Conservation (phyloP, 1,284 basidiomycete species). For the Thecaphora thlaspeos region DNA sequence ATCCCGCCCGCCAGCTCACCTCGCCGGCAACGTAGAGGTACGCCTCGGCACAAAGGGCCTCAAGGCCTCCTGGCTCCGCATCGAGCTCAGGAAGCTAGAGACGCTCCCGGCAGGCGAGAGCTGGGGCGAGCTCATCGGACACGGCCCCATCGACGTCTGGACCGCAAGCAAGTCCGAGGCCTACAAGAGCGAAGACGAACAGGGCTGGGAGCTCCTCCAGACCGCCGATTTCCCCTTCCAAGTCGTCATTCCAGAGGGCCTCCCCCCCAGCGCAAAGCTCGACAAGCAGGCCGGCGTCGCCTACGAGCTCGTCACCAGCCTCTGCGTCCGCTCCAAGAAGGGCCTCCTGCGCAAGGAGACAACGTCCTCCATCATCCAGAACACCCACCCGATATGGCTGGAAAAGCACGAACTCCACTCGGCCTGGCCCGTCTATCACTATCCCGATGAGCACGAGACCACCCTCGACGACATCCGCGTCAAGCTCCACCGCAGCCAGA, state of each 20-base stretch:
- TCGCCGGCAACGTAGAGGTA: conserved; percentile 50
- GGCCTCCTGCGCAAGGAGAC: conserved; percentile 39
- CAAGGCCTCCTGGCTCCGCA: conserved; percentile 53
- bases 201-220: conserved; percentile 37
- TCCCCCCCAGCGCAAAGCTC: conserved; percentile 48
- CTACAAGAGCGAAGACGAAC: conserved; percentile 32
- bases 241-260: conserved; percentile 48
- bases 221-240: conserved; percentile 47
- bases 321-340: conserved; percentile 46
- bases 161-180: conserved; percentile 25
- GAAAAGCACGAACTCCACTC: conserved; percentile 57
- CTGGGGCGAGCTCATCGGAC: conserved; percentile 55
- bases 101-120: conserved; percentile 49
- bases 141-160: conserved; percentile 54
- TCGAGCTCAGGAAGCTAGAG: conserved; percentile 55
- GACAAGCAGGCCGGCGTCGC: conserved; percentile 50
- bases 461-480: conserved; percentile 35
- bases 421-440: conserved; percentile 50
- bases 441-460: conserved; percentile 38
- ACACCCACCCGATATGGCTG: conserved; percentile 43
- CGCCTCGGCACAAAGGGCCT: conserved; percentile 45
- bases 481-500: conserved; percentile 41
- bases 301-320: conserved; percentile 53
- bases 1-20: conserved; percentile 44
- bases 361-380: conserved; percentile 45